Percentiles rank a stretch among this genome's conserved stretches.
Conservation (phyloP, 225 moss, liverwort and hornwort genomes). For the Polytrichum commune region DNA sequence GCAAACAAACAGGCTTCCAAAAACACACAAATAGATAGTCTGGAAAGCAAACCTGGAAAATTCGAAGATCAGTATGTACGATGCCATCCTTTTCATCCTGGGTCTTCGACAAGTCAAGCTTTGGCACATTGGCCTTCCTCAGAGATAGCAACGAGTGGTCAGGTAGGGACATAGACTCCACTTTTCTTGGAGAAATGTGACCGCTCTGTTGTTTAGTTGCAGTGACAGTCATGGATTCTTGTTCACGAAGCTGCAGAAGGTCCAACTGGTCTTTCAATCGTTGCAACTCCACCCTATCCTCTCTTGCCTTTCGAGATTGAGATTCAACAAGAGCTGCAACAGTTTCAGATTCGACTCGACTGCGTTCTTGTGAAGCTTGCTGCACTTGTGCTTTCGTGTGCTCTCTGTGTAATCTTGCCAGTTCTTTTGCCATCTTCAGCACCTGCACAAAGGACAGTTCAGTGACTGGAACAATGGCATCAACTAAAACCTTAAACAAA, state of each 20-base stretch:
- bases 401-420: constrained; percentile 39
- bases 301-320: constrained; percentile 38
- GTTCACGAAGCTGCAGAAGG: constrained; percentile 34
- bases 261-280: constrained; percentile 44
- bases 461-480: neutral
- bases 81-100: constrained; percentile 8
- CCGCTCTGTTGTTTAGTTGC: constrained; percentile 4
- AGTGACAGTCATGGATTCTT: constrained; percentile 12
- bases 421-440: constrained; percentile 60
- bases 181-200: constrained; percentile 4
- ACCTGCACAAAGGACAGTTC: constrained; percentile 22
- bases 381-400: constrained; percentile 24
- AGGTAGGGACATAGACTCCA: neutral
- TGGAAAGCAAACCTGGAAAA: constrained; percentile 20
- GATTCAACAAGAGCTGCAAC: constrained; percentile 40
- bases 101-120: constrained; percentile 9
- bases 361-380: constrained; percentile 22
- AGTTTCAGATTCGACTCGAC: constrained; percentile 23
- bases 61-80: constrained; percentile 4
- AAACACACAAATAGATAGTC: neutral
- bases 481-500: neutral
- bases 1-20: neutral
- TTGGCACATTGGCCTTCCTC: constrained; percentile 15
- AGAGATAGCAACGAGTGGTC: neutral
- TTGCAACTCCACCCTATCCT: constrained; percentile 50